Base-by-base conservation (phyloP, 257 asterid species). In the Salvia miltiorrhiza region DNA sequence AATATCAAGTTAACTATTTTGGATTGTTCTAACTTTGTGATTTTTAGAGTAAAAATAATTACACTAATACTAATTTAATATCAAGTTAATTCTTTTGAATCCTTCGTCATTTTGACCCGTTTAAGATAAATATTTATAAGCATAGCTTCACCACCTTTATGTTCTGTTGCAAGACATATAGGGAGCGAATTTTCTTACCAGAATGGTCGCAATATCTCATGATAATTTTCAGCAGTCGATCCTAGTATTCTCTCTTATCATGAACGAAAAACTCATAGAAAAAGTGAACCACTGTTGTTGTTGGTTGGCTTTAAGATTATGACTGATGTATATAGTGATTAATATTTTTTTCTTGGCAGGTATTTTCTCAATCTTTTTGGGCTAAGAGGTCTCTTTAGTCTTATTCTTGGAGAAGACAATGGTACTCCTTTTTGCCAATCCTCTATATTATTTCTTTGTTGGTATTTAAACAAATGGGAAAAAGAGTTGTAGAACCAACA, bases 171-270 rank as follows among this genome's bases (percentile, higher is more conserved):
- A 21, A 50, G 33, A n/a, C n/a, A n/a, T n/a, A n/a, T n/a, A n/a
- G n/a, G n/a, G n/a, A n/a, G n/a, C n/a, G n/a, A n/a, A n/a, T n/a
- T n/a, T n/a, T n/a, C n/a, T n/a, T n/a, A n/a, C n/a, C n/a, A n/a
- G n/a, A n/a, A n/a, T n/a, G n/a, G n/a, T n/a, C n/a, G n/a, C n/a
- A n/a, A n/a, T n/a, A n/a, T n/a, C n/a, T n/a, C n/a, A n/a, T n/a
- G n/a, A n/a, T n/a, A n/a, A n/a, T n/a, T n/a, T n/a, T 92, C 72
- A 92, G 97, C 81, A 87, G 97, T 77, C 95, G 97, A 32, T 92
- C 97, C 70, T 92, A 96, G 96, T 92, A 89, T 61, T 61, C 67
- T 53, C 60, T 26, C 53, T 50, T 53, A 67, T 77, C 76, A 50
- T 48, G 20, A 52, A 50, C 63, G 59, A 19, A 21, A 62, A 44